Percentiles rank a stretch among this genome's conserved stretches.
phyloP scores from a whole-genome alignment of 352 stramenopile species.

The Phytophthora ramorum region DNA sequence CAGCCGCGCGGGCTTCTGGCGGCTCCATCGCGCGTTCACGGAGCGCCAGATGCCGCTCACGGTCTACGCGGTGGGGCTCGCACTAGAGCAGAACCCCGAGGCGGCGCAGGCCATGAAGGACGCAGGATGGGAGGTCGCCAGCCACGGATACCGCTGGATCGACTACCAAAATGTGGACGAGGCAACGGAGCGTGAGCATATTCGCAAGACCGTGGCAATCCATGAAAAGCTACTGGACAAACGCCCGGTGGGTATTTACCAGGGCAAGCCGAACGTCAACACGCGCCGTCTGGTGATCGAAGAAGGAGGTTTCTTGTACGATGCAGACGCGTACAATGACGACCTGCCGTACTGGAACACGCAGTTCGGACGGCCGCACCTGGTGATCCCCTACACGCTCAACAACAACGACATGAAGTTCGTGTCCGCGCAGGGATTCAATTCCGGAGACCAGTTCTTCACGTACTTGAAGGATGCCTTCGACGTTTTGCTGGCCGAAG shows the following conservation, averaged over 20 bases:
- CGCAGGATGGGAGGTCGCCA: slow-evolving; percentile 93
- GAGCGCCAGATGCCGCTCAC: slow-evolving; percentile 90
- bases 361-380: slow-evolving; percentile 88
- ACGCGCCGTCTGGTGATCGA: slow-evolving; percentile 92
- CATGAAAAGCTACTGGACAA: slow-evolving; percentile 91
- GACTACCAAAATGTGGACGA: slow-evolving; percentile 96
- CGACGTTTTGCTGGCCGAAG: slow-evolving; percentile 91
- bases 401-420: slow-evolving; percentile 98
- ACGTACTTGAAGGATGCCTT: slow-evolving; percentile 94
- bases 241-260: slow-evolving; percentile 94
- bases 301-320: slow-evolving; percentile 96
- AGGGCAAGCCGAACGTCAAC: slow-evolving; percentile 95
- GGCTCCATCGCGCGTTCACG: slow-evolving; percentile 93
- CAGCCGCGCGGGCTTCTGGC: slow-evolving; percentile 94
- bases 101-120: slow-evolving; percentile 92
- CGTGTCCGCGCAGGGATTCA: slow-evolving; percentile 92
- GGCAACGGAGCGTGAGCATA: slow-evolving; percentile 93
- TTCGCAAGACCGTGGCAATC: slow-evolving; percentile 91
- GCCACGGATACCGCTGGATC: slow-evolving; percentile 96
- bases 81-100: slow-evolving; percentile 94
- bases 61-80: slow-evolving; percentile 95
- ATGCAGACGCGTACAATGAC: slow-evolving; percentile 96
- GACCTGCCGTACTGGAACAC: slow-evolving; percentile 96
- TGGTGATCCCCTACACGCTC: slow-evolving; percentile 97
- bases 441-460: slow-evolving; percentile 93